Percentiles rank a stretch among this genome's conserved stretches.
These are phyloP conservation scores for Massariosphaeria phaeospora DNA, from an alignment of 495 filamentous ascomycete species.

Conservation along the genomic window DNA sequence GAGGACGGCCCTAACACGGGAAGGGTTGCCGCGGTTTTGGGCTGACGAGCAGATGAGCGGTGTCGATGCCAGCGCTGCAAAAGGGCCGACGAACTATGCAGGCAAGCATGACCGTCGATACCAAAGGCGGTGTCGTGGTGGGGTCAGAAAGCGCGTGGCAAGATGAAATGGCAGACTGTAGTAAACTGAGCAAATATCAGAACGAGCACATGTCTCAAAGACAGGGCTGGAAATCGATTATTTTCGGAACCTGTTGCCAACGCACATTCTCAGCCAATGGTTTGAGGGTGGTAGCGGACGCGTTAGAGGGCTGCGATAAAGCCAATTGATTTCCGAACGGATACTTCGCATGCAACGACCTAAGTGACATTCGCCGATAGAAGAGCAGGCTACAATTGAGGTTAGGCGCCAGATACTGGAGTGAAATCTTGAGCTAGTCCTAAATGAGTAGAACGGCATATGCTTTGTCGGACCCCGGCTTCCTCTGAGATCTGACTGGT, in stretches of 20 bases:
- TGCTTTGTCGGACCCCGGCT: neutral
- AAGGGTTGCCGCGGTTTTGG: constrained; percentile 2
- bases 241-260: neutral
- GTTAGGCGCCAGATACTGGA: neutral
- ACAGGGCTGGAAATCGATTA: neutral
- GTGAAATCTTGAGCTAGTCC: neutral
- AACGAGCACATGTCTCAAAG: neutral
- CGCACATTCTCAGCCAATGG: neutral
- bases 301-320: neutral
- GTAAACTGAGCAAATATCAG: neutral
- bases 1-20: neutral
- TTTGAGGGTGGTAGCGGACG: neutral
- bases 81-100: constrained; percentile 18
- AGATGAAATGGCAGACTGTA: neutral
- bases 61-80: constrained; percentile 19
- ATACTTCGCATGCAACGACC: neutral
- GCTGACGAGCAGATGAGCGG: constrained; percentile 23
- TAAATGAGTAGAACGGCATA: neutral
- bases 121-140: neutral
- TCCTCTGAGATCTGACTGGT: neutral
- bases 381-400: neutral
- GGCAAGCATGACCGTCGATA: constrained; percentile 5
- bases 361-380: neutral
- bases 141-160: neutral
- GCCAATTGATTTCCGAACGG: neutral